Evolutionary conservation across 192 early-diverging fungal species (phyloP).

Genomic region (Phlyctochytrium planicorne): DNA sequence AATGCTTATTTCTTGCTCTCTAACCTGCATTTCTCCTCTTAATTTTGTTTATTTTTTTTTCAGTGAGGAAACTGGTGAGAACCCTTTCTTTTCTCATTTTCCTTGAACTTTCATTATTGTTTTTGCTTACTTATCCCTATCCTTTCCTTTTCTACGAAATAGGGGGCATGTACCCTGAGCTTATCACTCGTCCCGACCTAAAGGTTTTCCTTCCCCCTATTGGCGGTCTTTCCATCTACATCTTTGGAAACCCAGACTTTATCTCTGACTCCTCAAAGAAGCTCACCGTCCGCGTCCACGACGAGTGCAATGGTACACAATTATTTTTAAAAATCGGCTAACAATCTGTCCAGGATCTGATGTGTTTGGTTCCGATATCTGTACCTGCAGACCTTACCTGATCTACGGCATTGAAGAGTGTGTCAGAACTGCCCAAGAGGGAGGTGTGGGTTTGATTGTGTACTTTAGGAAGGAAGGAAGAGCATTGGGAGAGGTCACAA

Average conservation of each 20-base stretch:
- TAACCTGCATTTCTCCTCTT: not conserved
- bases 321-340: conserved; percentile 38
- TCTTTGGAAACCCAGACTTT: conserved; percentile 82
- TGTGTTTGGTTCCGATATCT: conserved; percentile 47
- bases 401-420: conserved; percentile 87
- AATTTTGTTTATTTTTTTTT: conserved; percentile 9
- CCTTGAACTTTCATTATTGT: not conserved
- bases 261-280: conserved; percentile 80
- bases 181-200: conserved; percentile 88
- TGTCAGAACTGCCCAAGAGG: conserved; percentile 83
- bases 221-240: conserved; percentile 89
- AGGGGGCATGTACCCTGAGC: conserved; percentile 94
- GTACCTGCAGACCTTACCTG: conserved; percentile 51
- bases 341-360: conserved; percentile 32
- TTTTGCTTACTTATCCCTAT: not conserved
- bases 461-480: conserved; percentile 97
- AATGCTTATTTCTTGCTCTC: not conserved
- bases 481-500: conserved; percentile 92
- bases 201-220: conserved; percentile 94
- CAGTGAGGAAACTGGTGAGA: conserved; percentile 9
- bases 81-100: too few relatives aligned
- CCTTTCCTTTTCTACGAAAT: conserved; percentile 75
- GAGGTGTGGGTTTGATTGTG: conserved; percentile 90
- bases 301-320: conserved; percentile 94
- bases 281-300: conserved; percentile 85